Evolutionary conservation across 176 grass and related monocot genomes (phyloP).

Genomic region (Ananas comosus): DNA sequence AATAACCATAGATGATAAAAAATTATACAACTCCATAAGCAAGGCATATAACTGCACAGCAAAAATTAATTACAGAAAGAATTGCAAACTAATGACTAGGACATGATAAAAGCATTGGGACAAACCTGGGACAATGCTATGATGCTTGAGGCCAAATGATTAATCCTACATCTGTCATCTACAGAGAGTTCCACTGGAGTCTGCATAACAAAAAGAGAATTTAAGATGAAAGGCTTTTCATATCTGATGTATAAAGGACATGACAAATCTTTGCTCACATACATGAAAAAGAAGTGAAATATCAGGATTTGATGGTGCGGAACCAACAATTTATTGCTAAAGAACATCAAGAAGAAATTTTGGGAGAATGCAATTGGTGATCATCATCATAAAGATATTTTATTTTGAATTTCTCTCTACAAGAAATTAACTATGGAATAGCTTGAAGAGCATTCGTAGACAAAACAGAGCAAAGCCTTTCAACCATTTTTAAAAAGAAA

Average conservation of each 20-base stretch:
- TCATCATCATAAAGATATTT: no score
- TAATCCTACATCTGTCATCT: slow-evolving; percentile 81
- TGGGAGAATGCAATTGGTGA: no score
- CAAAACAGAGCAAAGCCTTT: background rate
- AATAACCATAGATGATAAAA: background rate
- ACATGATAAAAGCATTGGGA: background rate
- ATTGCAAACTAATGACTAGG: background rate
- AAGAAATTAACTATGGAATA: no score
- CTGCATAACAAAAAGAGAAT: slow-evolving; percentile 40
- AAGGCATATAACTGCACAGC: no score
- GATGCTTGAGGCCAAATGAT: slow-evolving; percentile 68
- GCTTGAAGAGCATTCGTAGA: background rate
- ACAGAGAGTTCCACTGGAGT: slow-evolving; percentile 42
- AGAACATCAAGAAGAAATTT: no score
- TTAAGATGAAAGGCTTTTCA: slow-evolving; percentile 3
- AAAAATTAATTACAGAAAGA: no score
- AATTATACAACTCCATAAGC: no score
- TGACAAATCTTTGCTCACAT: background rate
- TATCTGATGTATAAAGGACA: background rate
- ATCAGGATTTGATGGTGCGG: no score
- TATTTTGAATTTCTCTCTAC: no score
- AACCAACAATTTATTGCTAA: no score
- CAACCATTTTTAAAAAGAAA: background rate
- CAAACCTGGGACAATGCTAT: slow-evolving; percentile 56
- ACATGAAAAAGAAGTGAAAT: no score